A percentile compares a stretch with the other conserved stretches of the same genome.
Evolutionary conservation across 371 early-diverging fungal genomes (phyloP).

Genomic region (Apophysomyces trapeziformis): DNA sequence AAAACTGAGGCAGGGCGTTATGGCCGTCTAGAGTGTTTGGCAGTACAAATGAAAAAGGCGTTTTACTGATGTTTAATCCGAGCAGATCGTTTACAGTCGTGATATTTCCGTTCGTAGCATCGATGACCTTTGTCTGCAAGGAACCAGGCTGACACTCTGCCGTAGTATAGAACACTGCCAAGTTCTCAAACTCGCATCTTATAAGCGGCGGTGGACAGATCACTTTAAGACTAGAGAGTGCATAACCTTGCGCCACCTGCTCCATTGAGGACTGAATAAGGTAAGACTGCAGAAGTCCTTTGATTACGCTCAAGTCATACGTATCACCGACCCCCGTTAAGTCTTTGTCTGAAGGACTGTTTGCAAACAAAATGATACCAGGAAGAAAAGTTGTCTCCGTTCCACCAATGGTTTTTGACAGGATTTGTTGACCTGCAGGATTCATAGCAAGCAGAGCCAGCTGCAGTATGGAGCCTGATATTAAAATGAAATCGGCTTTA

Average conservation of each 20-base stretch:
- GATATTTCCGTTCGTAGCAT: slow-evolving; percentile 9
- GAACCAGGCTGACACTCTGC: slow-evolving; percentile 14
- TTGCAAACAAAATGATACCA: not conserved
- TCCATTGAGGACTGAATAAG: slow-evolving; percentile 8
- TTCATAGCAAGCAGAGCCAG: slow-evolving; percentile 21
- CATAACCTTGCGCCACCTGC: slow-evolving; percentile 9
- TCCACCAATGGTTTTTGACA: not conserved
- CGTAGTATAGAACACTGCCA: slow-evolving; percentile 1
- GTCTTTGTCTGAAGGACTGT: slow-evolving; percentile 1
- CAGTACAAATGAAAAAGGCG: not conserved
- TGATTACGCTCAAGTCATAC: not conserved
- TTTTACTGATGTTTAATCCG: slow-evolving; percentile 1
- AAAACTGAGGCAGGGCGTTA: slow-evolving; percentile 6
- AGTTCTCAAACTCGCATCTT: slow-evolving; percentile 11
- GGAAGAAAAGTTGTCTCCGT: not conserved
- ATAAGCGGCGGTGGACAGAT: not conserved
- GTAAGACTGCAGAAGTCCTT: slow-evolving; percentile 18
- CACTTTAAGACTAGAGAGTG: slow-evolving; percentile 6
- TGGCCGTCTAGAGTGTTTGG: not conserved
- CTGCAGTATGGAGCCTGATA: slow-evolving; percentile 15
- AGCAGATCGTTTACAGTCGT: slow-evolving; percentile 16
- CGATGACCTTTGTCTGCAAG: slow-evolving; percentile 15
- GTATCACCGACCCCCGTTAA: slow-evolving; percentile 4
- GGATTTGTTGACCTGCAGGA: slow-evolving; percentile 14
- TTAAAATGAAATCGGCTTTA: slow-evolving; percentile 10